Evolutionary conservation across 2,329 filamentous ascomycete species (phyloP), one percentile per base, ranked within the genome.

Genomic region (Pestalotiopsis sp.): DNA sequence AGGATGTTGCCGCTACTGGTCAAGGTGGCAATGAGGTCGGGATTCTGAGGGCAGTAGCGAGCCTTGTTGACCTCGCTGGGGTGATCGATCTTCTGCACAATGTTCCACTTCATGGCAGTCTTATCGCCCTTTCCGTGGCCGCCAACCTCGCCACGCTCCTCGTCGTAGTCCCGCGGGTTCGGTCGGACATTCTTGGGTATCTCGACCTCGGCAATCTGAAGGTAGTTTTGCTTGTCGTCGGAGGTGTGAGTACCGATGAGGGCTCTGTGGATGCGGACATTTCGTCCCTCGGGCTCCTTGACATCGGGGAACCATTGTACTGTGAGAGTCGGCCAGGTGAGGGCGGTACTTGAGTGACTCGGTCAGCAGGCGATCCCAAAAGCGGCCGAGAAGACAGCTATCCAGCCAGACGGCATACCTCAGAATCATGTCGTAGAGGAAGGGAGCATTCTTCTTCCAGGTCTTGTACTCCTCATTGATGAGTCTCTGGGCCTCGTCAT

Each of bases 391-490:
- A 20, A n/a, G 6, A n/a, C 30, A 35, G 7, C 30, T 9, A 9
- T 35, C 7, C 30, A 35, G 26, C 58, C 44, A 65, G 55, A 52
- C 30, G 24, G 66, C 72, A 72, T 80, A 90, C 90, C 90, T 94
- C 71, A 98, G 86, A 72, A 99, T 96, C 89, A 98, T 93, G 79
- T 99, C 96, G 80, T 99, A 99, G 74, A 99, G 91, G 78, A 98
- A 98, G 3, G 96, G 94, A 72, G 93, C 94, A 82, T 99, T 99
- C 86, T 99, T 99, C 87, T 99, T 99, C 96, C 96, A 99, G 72
- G 95, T 98, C 81, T 99, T 99, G 88, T 99, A 99, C 80, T 99
- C 96, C 84, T 99, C 96, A 74, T 98, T 98, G 81, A 98, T 94
- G 69, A 97, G 86, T 81, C 97, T 94, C 81, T 97, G 92, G 77